Evolutionary conservation across 441 rosid species (phyloP), one percentile per base, ranked within the genome.

Genomic region (Macaranga tanarius): DNA sequence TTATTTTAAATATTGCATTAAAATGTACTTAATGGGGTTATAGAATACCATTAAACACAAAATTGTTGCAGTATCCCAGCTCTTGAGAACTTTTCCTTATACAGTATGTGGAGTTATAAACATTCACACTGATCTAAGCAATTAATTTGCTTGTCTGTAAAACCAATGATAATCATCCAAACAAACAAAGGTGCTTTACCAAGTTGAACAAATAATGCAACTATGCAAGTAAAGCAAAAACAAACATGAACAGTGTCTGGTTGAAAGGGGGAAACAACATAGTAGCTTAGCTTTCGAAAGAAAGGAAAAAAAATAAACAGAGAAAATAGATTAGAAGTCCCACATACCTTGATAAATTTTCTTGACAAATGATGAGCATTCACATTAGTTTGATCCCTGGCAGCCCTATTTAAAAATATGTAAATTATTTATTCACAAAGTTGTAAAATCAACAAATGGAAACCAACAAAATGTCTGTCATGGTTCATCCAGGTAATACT

Each of bases 321-420:
- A 45, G 40, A n/a, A 57, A 31, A 75, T 45, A 65, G 7, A 42
- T 42, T 42, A 42, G 44, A 67, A 54, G 72, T 52, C 57, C 44
- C 11, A 13, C 79, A 44, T 85, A 90, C 94, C 88, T 74, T 84
- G 72, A 80, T 60, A 75, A 87, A 58, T 79, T 79, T 86, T 74
- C 77, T 80, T 65, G 82, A 75, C 68, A 73, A 56, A 26, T 70
- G 56, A 76, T 34, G 75, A 69, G 82, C 74, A 42, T 65, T 83
- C 62, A 59, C 51, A 31, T 71, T 74, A 40, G 45, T 73, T 67
- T 73, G 76, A 63, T 62, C 65, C 80, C 64, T 82, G 52, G 77
- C 19, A 68, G 73, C 73, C 82, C 90, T 82, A 62, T n/a, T 69
- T 62, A 70, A 17, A 67, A 60, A 38, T 20, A 52, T 19, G 54